Evolutionary conservation across 1,284 basidiomycete genomes (phyloP), one percentile per base, ranked within the genome.

Genomic region (Caloboletus inedulis): DNA sequence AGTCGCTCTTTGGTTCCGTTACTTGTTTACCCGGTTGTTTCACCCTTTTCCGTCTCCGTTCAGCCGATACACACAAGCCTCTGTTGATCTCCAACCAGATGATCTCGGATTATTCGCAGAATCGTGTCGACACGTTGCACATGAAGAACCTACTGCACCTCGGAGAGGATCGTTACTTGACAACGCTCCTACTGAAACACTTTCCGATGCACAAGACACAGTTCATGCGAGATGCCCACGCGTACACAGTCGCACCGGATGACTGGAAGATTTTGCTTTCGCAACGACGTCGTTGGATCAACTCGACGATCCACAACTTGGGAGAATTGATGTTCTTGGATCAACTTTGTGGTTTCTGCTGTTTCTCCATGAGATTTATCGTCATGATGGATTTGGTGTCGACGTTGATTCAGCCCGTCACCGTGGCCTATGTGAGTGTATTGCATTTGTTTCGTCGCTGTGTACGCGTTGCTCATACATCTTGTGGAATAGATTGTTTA

Each of bases 11-110:
- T 66, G 95, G 95, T 47, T 96, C 94, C 16, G 94, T 99, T 56
- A 98, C 95, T 46, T 99, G 97, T 85, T 79, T 99, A 62, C 95
- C 96, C 27, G 94, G 91, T 77, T 97, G 94, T 82, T 98, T 98
- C 80, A 94, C 92, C 0, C 86, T 98, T 60, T 97, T 95, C 74
- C 89, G 93, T 47, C 79, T 98, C 23, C 84, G 93, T 40, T 94
- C 93, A 0, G 84, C 92, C n/a, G 94, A 98, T 71, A 94, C 89
- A 37, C 88, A 93, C 71, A 91, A 93, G 69, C 92, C 92, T 0
- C 74, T 95, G 35, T 80, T 95, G 68, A 85, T 96, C 65, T 89
- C 93, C 27, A 95, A 94, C 65, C 82, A 88, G 58, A 81, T 99
- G 62, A 85, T 98, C 51, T 81, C 88, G 50, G 94, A 98, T 69